These are phyloP conservation scores for Colletotrichum sansevieriae DNA, from an alignment of 2,329 filamentous ascomycete genomes.

Conservation along the genomic window DNA sequence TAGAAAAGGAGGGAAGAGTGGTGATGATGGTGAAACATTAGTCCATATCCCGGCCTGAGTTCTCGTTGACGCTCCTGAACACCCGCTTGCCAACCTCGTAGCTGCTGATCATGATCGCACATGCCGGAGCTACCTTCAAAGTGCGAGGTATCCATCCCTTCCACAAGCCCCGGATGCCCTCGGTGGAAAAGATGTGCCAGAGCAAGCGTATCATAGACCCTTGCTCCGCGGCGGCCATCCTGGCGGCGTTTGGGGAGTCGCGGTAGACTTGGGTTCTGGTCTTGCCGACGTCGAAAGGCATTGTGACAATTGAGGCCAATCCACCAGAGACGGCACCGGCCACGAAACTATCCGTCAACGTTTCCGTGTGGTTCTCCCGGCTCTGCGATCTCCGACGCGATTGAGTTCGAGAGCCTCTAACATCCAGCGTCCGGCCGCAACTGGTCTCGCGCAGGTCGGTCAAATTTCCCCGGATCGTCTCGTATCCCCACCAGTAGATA, in stretches of 20 bases:
- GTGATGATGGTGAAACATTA: constrained; percentile 24
- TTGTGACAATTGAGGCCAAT: constrained; percentile 88
- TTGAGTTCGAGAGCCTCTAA: constrained; percentile 54
- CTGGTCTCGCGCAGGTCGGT: constrained; percentile 74
- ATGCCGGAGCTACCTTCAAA: constrained; percentile 94
- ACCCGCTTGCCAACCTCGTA: constrained; percentile 96
- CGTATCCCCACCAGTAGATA: constrained; percentile 98
- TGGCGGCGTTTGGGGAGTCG: constrained; percentile 61
- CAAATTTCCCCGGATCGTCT: constrained; percentile 80
- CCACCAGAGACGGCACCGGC: constrained; percentile 88
- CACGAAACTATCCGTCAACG: constrained; percentile 89
- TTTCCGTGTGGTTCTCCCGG: constrained; percentile 78
- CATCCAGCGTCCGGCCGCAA: constrained; percentile 56
- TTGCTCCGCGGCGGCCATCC: constrained; percentile 74
- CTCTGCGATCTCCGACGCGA: constrained; percentile 70
- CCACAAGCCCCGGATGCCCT: constrained; percentile 86
- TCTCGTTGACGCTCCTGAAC: constrained; percentile 80
- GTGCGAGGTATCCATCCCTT: constrained; percentile 92
- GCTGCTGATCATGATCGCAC: constrained; percentile 98
- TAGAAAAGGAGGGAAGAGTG: constrained; percentile 5
- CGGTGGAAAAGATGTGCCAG: constrained; percentile 90
- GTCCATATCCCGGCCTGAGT: constrained; percentile 44
- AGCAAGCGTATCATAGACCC: constrained; percentile 84
- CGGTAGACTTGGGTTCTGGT: constrained; percentile 89
- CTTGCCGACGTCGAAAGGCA: constrained; percentile 97